Evolutionary conservation across 495 filamentous ascomycete species (phyloP).

Genomic region (Neurospora discreta): DNA sequence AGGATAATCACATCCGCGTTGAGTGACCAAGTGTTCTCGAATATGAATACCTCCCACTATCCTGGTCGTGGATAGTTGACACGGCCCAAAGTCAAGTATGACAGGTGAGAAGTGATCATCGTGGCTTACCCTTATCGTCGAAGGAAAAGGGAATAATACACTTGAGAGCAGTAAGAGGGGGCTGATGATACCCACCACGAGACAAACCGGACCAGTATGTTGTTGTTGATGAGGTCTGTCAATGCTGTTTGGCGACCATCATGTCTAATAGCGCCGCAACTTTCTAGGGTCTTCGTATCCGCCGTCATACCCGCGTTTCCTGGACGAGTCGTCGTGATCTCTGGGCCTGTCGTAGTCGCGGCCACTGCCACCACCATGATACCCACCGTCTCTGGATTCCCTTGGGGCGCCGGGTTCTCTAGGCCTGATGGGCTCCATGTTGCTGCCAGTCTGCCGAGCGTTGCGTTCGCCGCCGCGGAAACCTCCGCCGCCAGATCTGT

Average conservation of each 20-base stretch:
- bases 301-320: constrained; percentile 53
- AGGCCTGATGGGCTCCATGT: constrained; percentile 56
- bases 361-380: constrained; percentile 30
- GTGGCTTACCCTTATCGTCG: constrained; percentile 54
- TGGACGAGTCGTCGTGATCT: constrained; percentile 44
- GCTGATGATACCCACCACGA: constrained; percentile 34
- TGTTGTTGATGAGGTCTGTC: constrained; percentile 18
- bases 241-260: constrained; percentile 8
- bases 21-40: background rate
- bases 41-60: constrained; percentile 3
- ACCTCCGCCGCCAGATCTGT: constrained; percentile 49
- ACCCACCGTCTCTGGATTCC: constrained; percentile 39
- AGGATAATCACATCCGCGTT: background rate
- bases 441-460: constrained; percentile 48
- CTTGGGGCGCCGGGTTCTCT: constrained; percentile 36
- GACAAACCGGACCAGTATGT: constrained; percentile 6
- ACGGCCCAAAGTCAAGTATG: constrained; percentile 9
- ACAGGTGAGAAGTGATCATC: constrained; percentile 6
- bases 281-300: constrained; percentile 70
- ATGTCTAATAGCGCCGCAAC: constrained; percentile 57
- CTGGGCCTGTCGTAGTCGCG: constrained; percentile 34
- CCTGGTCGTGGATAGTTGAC: background rate
- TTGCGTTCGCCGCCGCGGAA: constrained; percentile 46
- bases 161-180: constrained; percentile 24
- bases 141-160: constrained; percentile 30